Base-by-base conservation (phyloP, 1,284 basidiomycete genomes). In the Sphaerobolus stellatus region DNA sequence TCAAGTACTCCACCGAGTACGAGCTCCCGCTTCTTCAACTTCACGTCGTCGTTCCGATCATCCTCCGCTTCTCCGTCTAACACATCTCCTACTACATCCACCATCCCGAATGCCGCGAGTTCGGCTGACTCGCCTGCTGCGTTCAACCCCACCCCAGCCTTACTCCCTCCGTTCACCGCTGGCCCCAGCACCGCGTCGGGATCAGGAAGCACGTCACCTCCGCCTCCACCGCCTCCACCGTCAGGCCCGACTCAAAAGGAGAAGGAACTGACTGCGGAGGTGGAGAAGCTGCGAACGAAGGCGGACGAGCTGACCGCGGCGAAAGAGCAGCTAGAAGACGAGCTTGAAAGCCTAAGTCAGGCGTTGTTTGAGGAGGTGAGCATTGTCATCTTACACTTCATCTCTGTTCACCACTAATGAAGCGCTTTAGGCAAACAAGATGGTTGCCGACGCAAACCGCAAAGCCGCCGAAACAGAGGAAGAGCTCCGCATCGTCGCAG, bases 361-460 rank as follows among this genome's bases (percentile, higher is more conserved):
- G 91, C 90, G 3, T 71, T 95, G 50, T 95, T 95, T 63, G 92
- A 94, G 67, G 92, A 95, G 80, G 88, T 87, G 59, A 13, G 73
- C 28, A 14, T 43, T 43, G 29, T 41, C 46, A 43, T 62, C 33
- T 59, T 40, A 6, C 4, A 43, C 49, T 27, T 30, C 34, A 28
- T 31, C 60, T 38, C 5, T 6, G 52, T 38, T 48, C 36, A n/a
- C 36, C 52, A 36, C 18, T 43, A 24, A 14, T 16, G 16, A 25
- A 44, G 20, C 9, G 18, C 22, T 56, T 9, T 58, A 89, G 88
- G 92, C 92, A 4, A 94, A 95, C 70, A 92, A 90, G 65, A 95
- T 95, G 92, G 92, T 95, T 1, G 82, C 89, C 13, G 80, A 81
- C 1, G 93, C 94, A 64, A 81, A 92, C 18, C 84, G 83, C 64